A percentile compares a stretch with the other conserved stretches of the same genome.
phyloP scores from a whole-genome alignment of 1,284 basidiomycete species.

The Polyporus tsugae region DNA sequence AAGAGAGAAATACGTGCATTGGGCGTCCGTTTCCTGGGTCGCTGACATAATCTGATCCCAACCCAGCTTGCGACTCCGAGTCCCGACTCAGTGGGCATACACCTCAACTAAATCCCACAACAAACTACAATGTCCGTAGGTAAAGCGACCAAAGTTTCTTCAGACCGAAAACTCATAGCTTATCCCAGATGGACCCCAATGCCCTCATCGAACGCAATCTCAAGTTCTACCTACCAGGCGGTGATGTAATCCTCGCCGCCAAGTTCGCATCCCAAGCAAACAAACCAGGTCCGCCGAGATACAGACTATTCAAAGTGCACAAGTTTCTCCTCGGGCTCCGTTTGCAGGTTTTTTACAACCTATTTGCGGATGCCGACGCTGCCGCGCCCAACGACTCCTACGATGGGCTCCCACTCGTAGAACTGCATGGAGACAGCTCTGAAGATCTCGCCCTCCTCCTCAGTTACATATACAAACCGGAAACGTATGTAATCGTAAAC shows the following conservation, averaged over 20 bases:
- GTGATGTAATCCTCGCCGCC: not conserved
- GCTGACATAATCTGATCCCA: no score
- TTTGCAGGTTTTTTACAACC: not conserved
- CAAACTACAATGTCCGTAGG: not conserved
- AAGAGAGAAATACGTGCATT: no score
- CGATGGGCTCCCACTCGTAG: not conserved
- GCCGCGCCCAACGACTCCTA: not conserved
- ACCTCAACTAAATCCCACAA: not conserved
- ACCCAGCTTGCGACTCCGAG: no score
- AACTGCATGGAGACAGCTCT: not conserved
- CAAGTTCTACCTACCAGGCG: not conserved
- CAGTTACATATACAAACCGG: not conserved
- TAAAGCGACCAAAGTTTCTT: not conserved
- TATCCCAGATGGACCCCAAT: not conserved
- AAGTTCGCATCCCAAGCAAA: not conserved
- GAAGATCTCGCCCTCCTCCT: constrained; percentile 6
- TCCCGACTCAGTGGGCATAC: no score
- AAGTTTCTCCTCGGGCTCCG: no score
- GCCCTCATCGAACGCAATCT: not conserved
- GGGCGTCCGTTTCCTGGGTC: no score
- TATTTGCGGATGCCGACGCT: not conserved
- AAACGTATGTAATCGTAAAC: not conserved
- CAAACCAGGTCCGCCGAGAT: not conserved
- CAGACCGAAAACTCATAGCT: not conserved
- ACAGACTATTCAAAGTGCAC: not conserved